Percentiles rank a stretch among this genome's conserved stretches.
phyloP scores from a whole-genome alignment of 2,329 filamentous ascomycete species.

The Thielaviopsis populi region DNA sequence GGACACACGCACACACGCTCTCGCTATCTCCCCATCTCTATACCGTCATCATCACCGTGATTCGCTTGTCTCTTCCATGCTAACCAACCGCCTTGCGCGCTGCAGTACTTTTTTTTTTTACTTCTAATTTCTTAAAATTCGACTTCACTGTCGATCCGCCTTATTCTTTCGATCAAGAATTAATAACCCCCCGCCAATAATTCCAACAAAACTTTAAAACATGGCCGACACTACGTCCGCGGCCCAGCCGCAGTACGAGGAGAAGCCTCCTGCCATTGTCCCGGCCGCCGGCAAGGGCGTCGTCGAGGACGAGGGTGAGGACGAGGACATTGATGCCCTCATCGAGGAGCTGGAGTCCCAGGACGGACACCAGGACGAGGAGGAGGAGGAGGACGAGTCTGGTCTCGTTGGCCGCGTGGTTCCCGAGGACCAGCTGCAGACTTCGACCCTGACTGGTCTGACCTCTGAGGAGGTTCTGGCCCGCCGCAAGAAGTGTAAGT shows the following conservation, averaged over 20 bases:
- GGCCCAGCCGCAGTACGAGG: constrained; percentile 49
- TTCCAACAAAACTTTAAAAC: constrained; percentile 19
- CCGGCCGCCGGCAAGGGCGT: constrained; percentile 23
- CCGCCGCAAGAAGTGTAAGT: constrained; percentile 45
- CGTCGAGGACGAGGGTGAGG: constrained; percentile 49
- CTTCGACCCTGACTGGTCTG: constrained; percentile 53
- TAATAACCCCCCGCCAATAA: constrained; percentile 13
- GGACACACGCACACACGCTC: no score
- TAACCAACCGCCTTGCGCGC: background rate
- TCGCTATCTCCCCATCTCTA: no score
- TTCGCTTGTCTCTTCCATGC: background rate
- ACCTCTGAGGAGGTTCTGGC: constrained; percentile 52
- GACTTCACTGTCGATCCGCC: constrained; percentile 15
- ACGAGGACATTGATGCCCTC: constrained; percentile 71
- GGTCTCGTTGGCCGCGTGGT: constrained; percentile 42
- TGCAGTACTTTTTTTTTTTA: background rate
- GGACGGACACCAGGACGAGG: constrained; percentile 52
- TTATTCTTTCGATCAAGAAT: constrained; percentile 18
- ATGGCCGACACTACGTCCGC: constrained; percentile 42
- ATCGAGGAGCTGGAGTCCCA: constrained; percentile 78
- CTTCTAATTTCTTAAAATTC: constrained; percentile 19
- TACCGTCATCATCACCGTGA: no score
- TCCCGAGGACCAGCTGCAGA: constrained; percentile 63
- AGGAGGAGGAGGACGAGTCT: constrained; percentile 41
- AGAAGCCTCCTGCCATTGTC: constrained; percentile 29